Evolutionary conservation across 2,329 filamentous ascomycete genomes (phyloP).

Genomic region (Cercospora citrullina): DNA sequence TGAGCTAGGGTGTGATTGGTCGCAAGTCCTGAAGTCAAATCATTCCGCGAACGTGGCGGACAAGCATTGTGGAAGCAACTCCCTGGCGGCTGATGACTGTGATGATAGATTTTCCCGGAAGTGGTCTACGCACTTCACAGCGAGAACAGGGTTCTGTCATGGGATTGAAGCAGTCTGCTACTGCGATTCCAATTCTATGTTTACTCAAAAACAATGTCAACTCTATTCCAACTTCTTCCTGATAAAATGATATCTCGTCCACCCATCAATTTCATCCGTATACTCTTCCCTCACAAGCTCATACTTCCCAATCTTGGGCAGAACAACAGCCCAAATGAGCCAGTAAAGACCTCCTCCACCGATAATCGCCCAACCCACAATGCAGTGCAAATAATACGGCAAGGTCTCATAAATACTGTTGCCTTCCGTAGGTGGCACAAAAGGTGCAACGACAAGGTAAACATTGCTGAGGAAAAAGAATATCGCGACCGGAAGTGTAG

Average conservation of each 20-base stretch:
- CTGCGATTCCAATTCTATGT: background rate
- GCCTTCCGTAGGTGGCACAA: conserved; percentile 50
- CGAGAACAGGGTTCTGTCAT: too few relatives aligned
- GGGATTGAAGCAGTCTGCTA: background rate
- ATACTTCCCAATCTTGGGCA: conserved; percentile 48
- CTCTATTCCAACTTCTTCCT: conserved; percentile 16
- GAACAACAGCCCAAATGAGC: conserved; percentile 52
- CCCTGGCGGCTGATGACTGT: too few relatives aligned
- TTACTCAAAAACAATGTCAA: background rate
- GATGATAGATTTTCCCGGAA: too few relatives aligned
- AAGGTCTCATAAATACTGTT: conserved; percentile 55
- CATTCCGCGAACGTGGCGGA: too few relatives aligned
- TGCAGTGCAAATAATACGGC: conserved; percentile 56
- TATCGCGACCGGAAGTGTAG: conserved; percentile 51
- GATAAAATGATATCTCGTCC: conserved; percentile 43
- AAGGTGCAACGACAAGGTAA: conserved; percentile 55
- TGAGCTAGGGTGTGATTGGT: background rate
- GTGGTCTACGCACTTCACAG: too few relatives aligned
- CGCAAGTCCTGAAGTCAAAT: background rate
- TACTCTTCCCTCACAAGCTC: conserved; percentile 36
- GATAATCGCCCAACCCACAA: conserved; percentile 55
- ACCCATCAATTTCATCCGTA: conserved; percentile 43
- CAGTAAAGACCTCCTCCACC: conserved; percentile 54
- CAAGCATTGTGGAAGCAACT: too few relatives aligned
- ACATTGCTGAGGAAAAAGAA: conserved; percentile 57